Evolutionary conservation across 75 land plant species (phyloP).

Genomic region (Gnetum montanum): DNA sequence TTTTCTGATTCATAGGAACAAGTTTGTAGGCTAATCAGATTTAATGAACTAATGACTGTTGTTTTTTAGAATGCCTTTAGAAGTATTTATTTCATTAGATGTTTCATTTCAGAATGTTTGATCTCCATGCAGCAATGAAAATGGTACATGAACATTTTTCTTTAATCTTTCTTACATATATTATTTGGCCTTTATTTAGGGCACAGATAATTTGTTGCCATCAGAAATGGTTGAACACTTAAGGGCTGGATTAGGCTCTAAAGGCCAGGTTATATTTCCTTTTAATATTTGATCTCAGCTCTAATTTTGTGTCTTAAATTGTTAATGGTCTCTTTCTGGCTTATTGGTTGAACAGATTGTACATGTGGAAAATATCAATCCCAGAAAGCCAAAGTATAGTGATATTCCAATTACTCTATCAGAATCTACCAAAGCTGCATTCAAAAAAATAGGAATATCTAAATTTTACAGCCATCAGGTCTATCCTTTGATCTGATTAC

Average conservation of each 20-base stretch:
- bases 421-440: conserved; percentile 31
- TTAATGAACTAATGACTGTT: no score
- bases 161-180: no score
- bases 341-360: conserved; percentile 44
- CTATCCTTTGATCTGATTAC: no score
- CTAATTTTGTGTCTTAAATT: background rate
- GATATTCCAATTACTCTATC: conserved; percentile 44
- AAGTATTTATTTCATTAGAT: no score
- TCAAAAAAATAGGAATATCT: conserved; percentile 47
- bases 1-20: no score
- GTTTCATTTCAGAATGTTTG: no score
- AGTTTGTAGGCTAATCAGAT: no score
- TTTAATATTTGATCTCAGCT: no score
- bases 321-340: background rate
- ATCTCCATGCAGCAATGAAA: no score
- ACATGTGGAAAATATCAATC: conserved; percentile 61
- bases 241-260: conserved; percentile 43
- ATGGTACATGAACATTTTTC: no score
- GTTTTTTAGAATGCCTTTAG: no score
- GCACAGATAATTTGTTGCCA: conserved; percentile 24
- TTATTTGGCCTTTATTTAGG: conserved; percentile 46
- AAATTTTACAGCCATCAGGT: conserved; percentile 92
- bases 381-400: conserved; percentile 45
- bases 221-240: conserved; percentile 82
- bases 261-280: conserved; percentile 86